Evolutionary conservation across 176 grass and related monocot species (phyloP).

Genomic region (Oryza meyeriana): DNA sequence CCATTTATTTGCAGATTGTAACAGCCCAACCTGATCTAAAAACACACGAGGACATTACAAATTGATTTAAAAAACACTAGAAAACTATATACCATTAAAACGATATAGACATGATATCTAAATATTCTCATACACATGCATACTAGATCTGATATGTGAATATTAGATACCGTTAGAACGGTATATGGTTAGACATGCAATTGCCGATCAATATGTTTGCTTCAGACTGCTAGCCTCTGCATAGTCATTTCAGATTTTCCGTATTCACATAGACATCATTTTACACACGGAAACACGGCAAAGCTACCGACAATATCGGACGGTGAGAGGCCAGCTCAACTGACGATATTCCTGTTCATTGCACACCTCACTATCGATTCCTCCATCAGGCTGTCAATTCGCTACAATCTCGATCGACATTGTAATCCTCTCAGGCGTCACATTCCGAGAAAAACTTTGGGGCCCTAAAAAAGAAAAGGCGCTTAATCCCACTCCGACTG

Average conservation of each 20-base stretch:
- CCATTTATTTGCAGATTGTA: neutral
- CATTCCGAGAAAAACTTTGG: neutral
- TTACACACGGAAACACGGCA: neutral
- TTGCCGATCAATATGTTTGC: neutral
- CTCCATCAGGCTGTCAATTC: neutral
- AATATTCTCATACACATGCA: no score
- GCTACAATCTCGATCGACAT: neutral
- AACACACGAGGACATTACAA: neutral
- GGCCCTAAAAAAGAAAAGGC: neutral
- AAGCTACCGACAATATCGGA: slow-evolving; percentile 14
- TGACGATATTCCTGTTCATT: neutral
- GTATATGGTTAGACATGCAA: no score
- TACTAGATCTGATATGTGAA: no score
- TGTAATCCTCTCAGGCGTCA: slow-evolving; percentile 25
- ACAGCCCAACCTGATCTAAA: neutral
- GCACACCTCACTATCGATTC: neutral
- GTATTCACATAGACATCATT: neutral
- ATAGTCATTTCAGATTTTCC: neutral
- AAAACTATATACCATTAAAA: no score
- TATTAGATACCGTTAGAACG: no score
- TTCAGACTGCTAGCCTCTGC: neutral
- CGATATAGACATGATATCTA: no score
- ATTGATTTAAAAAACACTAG: no score
- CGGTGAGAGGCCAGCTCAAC: neutral
- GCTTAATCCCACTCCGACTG: slow-evolving; percentile 5